phyloP scores from a whole-genome alignment of 805 yeast species.

The Tetrapisispora fleetii region DNA sequence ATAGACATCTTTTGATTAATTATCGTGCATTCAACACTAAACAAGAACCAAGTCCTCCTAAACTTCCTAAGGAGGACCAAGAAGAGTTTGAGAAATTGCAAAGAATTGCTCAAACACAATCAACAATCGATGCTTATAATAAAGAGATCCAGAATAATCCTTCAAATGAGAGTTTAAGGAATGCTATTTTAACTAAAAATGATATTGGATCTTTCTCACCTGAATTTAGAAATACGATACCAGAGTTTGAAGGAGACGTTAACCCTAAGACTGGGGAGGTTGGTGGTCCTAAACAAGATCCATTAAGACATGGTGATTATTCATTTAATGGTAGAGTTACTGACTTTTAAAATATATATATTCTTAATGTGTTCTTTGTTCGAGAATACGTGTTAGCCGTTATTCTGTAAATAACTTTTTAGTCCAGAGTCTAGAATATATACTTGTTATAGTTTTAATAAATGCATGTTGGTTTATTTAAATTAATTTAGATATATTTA shows the following conservation, averaged over 20 bases:
- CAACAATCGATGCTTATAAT: constrained; percentile 68
- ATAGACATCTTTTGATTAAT: too few species aligned
- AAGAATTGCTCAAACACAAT: constrained; percentile 67
- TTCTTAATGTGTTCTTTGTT: not conserved
- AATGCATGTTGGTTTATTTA: not conserved
- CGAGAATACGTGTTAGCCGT: too few species aligned
- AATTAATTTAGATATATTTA: constrained; percentile 45
- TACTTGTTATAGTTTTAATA: not conserved
- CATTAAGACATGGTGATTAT: constrained; percentile 84
- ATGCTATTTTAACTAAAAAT: constrained; percentile 32
- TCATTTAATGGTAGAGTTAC: constrained; percentile 94
- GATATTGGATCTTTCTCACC: constrained; percentile 62
- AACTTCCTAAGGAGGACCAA: constrained; percentile 28
- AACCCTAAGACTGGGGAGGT: constrained; percentile 93
- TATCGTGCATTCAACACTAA: constrained; percentile 8
- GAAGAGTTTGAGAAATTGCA: constrained; percentile 87
- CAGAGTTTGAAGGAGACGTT: constrained; percentile 90
- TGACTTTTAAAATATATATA: constrained; percentile 52
- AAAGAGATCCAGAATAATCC: constrained; percentile 31
- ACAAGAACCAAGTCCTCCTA: constrained; percentile 26
- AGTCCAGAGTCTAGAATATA: too few species aligned
- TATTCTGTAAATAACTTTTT: not conserved
- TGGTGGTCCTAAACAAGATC: constrained; percentile 98
- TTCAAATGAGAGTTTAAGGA: constrained; percentile 24
- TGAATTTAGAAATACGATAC: constrained; percentile 64